Conservation (phyloP, 192 early-diverging fungal genomes). For the Lunasporangiospora selenospora region DNA sequence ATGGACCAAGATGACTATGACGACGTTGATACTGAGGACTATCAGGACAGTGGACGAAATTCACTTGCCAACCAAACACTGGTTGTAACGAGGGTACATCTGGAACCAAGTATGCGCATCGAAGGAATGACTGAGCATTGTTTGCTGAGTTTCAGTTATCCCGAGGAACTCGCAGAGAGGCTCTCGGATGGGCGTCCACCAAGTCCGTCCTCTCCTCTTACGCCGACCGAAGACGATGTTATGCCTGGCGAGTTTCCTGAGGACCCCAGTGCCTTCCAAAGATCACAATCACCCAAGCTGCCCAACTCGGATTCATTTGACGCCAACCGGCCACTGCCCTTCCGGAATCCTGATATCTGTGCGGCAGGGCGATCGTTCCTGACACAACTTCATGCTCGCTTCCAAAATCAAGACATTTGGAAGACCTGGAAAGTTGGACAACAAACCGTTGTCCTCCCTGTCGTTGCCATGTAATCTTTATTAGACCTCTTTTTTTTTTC, state of each 20-base stretch:
- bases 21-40: conserved; percentile 20
- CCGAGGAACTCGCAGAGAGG: conserved; percentile 13
- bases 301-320: conserved; percentile 18
- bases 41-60: conserved; percentile 32
- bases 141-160: conserved; percentile 33
- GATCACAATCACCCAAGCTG: too few relatives aligned
- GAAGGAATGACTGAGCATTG: conserved; percentile 8
- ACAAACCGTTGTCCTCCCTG: conserved; percentile 24
- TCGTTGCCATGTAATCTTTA: conserved; percentile 31
- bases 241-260: conserved; percentile 8
- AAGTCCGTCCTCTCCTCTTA: neutral
- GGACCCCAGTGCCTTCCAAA: too few relatives aligned
- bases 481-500: too few relatives aligned
- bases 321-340: conserved; percentile 19
- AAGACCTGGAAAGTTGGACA: conserved; percentile 31
- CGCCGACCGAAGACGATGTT: neutral
- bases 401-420: conserved; percentile 9
- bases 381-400: conserved; percentile 18
- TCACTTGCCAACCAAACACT: conserved; percentile 24
- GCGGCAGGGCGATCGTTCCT: conserved; percentile 22
- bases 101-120: conserved; percentile 10
- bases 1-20: neutral
- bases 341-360: conserved; percentile 19
- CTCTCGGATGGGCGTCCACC: neutral
- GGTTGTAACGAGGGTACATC: conserved; percentile 13